A percentile compares a stretch with the other conserved stretches of the same genome.
Evolutionary conservation across 148 eudicot genomes (phyloP).

Genomic region (Cornus kousa): DNA sequence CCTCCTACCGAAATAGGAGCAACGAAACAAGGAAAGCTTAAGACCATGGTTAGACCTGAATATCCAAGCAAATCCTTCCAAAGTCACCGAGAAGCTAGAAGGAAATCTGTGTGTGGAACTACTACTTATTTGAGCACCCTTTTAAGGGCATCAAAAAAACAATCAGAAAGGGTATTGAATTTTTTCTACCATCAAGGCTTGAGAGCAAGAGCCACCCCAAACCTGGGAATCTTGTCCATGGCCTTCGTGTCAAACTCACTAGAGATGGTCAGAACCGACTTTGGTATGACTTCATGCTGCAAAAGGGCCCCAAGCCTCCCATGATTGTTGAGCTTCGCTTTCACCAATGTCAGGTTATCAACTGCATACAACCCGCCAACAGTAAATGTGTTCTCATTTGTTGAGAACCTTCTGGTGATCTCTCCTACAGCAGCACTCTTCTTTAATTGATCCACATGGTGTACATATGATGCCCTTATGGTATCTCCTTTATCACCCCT

Average conservation of each 20-base stretch:
- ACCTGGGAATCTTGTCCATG: constrained; percentile 72
- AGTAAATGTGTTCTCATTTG: constrained; percentile 80
- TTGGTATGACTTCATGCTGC: constrained; percentile 78
- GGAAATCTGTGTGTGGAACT: constrained; percentile 30
- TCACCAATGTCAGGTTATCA: constrained; percentile 56
- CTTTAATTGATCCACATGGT: constrained; percentile 63
- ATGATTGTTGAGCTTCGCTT: constrained; percentile 84
- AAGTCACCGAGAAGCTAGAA: constrained; percentile 24
- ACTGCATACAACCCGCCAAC: constrained; percentile 76
- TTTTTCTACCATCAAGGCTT: constrained; percentile 49
- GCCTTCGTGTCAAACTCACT: constrained; percentile 75
- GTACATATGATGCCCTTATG: constrained; percentile 77
- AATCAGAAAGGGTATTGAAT: constrained; percentile 10
- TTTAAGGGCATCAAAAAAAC: constrained; percentile 30
- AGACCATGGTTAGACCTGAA: not conserved
- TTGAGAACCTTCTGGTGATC: constrained; percentile 73
- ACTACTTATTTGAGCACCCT: constrained; percentile 44
- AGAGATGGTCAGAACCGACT: constrained; percentile 67
- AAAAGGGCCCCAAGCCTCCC: constrained; percentile 67
- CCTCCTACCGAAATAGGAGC: not conserved
- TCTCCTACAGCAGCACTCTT: constrained; percentile 71
- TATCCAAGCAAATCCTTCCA: constrained; percentile 14
- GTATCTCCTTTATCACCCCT: constrained; percentile 96
- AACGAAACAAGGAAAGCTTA: not conserved
- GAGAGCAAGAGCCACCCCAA: constrained; percentile 73